Evolutionary conservation across 2,329 filamentous ascomycete species (phyloP).

Genomic region (Pezicula carpinea): DNA sequence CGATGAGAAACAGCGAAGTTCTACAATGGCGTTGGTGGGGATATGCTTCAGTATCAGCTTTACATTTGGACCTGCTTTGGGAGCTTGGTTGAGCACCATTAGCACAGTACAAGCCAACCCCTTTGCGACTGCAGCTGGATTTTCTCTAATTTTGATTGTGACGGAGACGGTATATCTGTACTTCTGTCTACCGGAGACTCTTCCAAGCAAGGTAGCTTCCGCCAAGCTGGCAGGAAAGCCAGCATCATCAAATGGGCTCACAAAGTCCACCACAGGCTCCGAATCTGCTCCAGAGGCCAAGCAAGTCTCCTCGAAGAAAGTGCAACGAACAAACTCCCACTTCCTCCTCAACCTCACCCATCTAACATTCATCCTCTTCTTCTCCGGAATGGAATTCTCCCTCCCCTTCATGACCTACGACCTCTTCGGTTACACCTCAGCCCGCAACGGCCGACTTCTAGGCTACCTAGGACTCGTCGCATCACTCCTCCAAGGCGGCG

Average conservation of each 20-base stretch:
- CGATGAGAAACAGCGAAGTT: conserved; percentile 75
- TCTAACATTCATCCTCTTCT: conserved; percentile 89
- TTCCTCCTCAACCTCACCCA: conserved; percentile 78
- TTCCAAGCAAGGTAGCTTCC: conserved; percentile 51
- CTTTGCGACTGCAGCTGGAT: conserved; percentile 86
- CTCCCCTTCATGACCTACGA: conserved; percentile 97
- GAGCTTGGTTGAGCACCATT: conserved; percentile 78
- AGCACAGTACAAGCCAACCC: conserved; percentile 80
- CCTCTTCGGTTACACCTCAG: conserved; percentile 76
- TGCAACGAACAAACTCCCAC: conserved; percentile 68
- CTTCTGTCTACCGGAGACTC: conserved; percentile 77
- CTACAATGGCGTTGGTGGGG: conserved; percentile 94
- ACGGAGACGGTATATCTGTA: conserved; percentile 88
- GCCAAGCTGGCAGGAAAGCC: conserved; percentile 19
- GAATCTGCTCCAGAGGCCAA: conserved; percentile 9
- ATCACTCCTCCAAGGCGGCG: conserved; percentile 86
- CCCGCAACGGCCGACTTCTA: conserved; percentile 77
- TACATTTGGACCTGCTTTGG: conserved; percentile 89
- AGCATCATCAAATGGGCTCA: conserved; percentile 15
- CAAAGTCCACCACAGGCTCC: conserved; percentile 10
- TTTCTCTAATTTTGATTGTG: conserved; percentile 80
- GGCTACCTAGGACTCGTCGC: conserved; percentile 90
- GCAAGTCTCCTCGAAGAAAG: conserved; percentile 22
- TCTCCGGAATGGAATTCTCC: conserved; percentile 97
- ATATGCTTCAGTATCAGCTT: conserved; percentile 97